Percentiles rank a stretch among this genome's conserved stretches.
Conservation (phyloP, 352 stramenopile genomes). For the Blastocystis sp. region DNA sequence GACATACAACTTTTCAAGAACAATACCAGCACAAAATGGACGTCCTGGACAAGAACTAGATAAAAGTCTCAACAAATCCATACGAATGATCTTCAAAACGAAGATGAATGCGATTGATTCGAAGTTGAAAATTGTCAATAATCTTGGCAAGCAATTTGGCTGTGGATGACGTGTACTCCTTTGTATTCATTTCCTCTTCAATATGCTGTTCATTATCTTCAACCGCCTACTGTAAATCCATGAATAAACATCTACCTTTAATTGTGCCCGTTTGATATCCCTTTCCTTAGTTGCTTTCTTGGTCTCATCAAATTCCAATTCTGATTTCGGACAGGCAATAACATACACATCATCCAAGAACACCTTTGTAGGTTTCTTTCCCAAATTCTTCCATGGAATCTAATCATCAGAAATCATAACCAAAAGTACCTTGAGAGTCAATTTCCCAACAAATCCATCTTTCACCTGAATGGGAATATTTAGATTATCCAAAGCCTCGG, state of each 20-base stretch:
- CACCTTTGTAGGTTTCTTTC: conserved; percentile 54
- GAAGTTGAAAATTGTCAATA: conserved; percentile 57
- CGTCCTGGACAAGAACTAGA: neutral
- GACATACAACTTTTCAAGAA: conserved; percentile 48
- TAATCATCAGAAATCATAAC: neutral
- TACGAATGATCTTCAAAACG: conserved; percentile 53
- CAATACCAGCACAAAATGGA: conserved; percentile 16
- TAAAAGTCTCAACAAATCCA: neutral
- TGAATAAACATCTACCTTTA: neutral
- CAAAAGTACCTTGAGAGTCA: conserved; percentile 47
- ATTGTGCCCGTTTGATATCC: conserved; percentile 11
- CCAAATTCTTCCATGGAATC: conserved; percentile 61
- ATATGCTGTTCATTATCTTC: conserved; percentile 23
- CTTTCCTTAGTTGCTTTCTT: neutral
- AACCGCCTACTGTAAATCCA: neutral
- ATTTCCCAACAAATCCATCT: conserved; percentile 30
- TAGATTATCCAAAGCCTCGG: conserved; percentile 14
- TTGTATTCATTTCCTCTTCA: conserved; percentile 3
- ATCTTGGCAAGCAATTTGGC: conserved; percentile 38
- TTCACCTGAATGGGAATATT: conserved; percentile 58
- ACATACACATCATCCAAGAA: conserved; percentile 52
- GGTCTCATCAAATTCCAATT: conserved; percentile 27
- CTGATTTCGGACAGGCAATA: conserved; percentile 31
- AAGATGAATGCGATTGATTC: conserved; percentile 31
- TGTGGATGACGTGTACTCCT: conserved; percentile 15